Base-by-base conservation (phyloP, 1,284 basidiomycete species). In the Golubevia sp. region DNA sequence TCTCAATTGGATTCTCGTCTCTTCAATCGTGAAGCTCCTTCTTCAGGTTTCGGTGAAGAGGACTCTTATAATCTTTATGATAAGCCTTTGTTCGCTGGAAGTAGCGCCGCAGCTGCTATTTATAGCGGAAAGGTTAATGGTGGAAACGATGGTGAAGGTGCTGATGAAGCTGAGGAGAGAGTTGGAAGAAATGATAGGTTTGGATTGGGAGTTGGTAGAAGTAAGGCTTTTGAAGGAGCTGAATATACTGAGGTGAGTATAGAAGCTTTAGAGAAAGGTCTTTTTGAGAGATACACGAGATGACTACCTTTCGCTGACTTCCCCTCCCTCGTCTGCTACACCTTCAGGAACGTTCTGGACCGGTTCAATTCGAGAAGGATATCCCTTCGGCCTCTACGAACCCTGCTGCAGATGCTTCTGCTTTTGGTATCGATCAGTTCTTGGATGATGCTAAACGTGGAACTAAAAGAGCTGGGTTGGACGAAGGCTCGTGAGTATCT, bases 291-390 rank as follows among this genome's bases (percentile, higher is more conserved):
- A 27, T 59, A 21, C 66, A 57, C 55, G 44, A 53, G 25, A 55
- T 53, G 51, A 25, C 27, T 53, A 13, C 51, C n/a, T n/a, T 11
- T 53, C n/a, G 11, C 27, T 25, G 13, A 15, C 51, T 30, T 25
- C 51, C 51, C n/a, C 51, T 53, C 20, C n/a, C 23, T 24, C 21
- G 7, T 23, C 24, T 24, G 4, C 25, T 1, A 5, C 44, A 30
- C 25, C 24, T 30, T 24, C 55, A 38, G 30, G 56, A 25, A 24
- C 30, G 59, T n/a, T 49, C 55, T 7, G 74, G 80, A 0, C 80
- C 80, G 1, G 80, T 83, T 2, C 73, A 77, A 62, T 83, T 83
- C 54, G 80, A 83, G 56, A 82, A 82, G 67, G 80, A 83, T 44
- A 62, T 65, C 3, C 13, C 27, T 53, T 53, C 27, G 24, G n/a